These are phyloP conservation scores for Tuber indicum DNA, from an alignment of 495 filamentous ascomycete species.

Conservation along the genomic window DNA sequence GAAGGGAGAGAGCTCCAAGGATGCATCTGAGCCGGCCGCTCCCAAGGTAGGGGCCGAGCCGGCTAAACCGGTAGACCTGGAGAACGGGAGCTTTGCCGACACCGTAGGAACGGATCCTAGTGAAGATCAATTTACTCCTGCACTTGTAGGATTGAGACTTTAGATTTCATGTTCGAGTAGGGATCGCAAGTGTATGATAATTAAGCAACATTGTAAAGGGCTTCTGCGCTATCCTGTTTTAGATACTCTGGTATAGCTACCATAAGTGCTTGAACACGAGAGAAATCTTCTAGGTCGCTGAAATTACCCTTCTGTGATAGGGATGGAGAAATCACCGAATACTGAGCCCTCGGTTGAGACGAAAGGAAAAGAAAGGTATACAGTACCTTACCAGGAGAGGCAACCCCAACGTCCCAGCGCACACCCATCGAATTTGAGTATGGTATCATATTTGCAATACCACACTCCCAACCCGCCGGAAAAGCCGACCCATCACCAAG, in stretches of 20 bases:
- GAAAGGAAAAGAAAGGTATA: neutral
- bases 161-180: neutral
- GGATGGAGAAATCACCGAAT: neutral
- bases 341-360: neutral
- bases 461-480: neutral
- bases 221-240: neutral
- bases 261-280: neutral
- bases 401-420: neutral
- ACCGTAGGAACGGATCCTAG: constrained; percentile 7
- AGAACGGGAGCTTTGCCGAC: constrained; percentile 20
- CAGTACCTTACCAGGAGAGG: neutral
- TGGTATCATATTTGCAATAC: neutral
- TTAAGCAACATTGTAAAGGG: neutral
- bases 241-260: neutral
- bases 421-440: neutral
- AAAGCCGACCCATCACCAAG: neutral
- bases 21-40: neutral
- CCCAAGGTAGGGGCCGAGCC: neutral
- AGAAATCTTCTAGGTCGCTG: neutral
- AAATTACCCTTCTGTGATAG: neutral
- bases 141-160: neutral
- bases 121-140: neutral
- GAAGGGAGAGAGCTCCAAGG: constrained; percentile 1
- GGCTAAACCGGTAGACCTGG: constrained; percentile 6
- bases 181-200: neutral